Conservation (phyloP, 257 asterid genomes). For the Solanum commersonii region DNA sequence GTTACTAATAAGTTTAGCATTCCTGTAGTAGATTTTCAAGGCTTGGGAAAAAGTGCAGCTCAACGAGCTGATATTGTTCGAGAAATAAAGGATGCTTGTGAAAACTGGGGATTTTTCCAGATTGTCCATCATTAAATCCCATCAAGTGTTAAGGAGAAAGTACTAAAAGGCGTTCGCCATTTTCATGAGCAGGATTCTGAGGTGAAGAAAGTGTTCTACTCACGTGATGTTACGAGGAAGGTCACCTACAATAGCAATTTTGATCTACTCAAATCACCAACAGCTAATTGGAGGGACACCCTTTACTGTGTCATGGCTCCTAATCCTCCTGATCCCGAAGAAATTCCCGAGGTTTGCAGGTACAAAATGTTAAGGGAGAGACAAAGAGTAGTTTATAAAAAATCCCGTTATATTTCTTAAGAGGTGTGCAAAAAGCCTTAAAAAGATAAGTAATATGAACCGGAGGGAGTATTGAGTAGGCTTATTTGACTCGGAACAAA, state of each 20-base stretch:
- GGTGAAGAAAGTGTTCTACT: slow-evolving; percentile 13
- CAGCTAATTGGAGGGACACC: slow-evolving; percentile 43
- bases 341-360: slow-evolving; percentile 39
- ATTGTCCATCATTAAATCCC: slow-evolving; percentile 30
- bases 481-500: background rate
- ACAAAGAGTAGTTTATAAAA: too few relatives aligned
- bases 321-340: slow-evolving; percentile 10
- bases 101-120: slow-evolving; percentile 41
- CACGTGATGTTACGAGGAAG: slow-evolving; percentile 9
- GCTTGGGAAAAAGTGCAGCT: background rate
- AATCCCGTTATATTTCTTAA: background rate
- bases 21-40: slow-evolving; percentile 24
- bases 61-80: slow-evolving; percentile 15
- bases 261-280: slow-evolving; percentile 12
- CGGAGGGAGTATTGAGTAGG: background rate
- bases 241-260: slow-evolving; percentile 23
- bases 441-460: background rate
- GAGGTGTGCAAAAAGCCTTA: background rate
- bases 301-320: slow-evolving; percentile 31
- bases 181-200: slow-evolving; percentile 11
- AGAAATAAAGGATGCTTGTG: slow-evolving; percentile 20
- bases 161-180: slow-evolving; percentile 5
- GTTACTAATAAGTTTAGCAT: background rate
- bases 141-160: slow-evolving; percentile 2
- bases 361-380: background rate